Evolutionary conservation across 23 red algal genomes (phyloP).

Genomic region (Agarophyton chilense): DNA sequence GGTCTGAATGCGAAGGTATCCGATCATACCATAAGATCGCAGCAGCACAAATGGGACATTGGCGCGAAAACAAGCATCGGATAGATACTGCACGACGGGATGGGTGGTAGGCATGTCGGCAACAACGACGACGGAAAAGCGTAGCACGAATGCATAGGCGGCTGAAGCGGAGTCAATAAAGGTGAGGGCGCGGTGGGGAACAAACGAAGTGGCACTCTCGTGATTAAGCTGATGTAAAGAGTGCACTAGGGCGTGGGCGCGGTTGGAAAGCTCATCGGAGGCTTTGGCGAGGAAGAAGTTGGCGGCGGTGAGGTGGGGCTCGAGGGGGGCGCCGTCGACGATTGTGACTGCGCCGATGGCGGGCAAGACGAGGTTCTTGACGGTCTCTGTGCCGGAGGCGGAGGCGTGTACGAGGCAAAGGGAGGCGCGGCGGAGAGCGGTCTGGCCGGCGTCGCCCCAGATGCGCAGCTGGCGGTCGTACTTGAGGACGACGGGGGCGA

Average conservation of each 20-base stretch:
- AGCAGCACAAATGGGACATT: conserved; percentile 79
- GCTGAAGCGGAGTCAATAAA: conserved; percentile 31
- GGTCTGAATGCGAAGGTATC: conserved; percentile 66
- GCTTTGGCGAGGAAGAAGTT: conserved; percentile 80
- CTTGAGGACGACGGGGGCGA: neutral
- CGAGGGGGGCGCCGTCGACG: conserved; percentile 57
- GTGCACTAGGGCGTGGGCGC: conserved; percentile 33
- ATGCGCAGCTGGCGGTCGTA: conserved; percentile 89
- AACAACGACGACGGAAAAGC: conserved; percentile 79
- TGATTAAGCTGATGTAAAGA: conserved; percentile 72
- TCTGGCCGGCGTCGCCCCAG: conserved; percentile 94
- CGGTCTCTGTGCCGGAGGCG: conserved; percentile 79
- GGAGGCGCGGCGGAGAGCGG: conserved; percentile 61
- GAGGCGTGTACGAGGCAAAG: conserved; percentile 76
- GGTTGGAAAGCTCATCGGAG: conserved; percentile 16
- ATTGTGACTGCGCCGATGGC: conserved; percentile 82
- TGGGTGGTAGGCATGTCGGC: conserved; percentile 56
- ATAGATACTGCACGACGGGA: conserved; percentile 28
- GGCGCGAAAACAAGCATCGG: conserved; percentile 60
- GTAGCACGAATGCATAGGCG: conserved; percentile 53
- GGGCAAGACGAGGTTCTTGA: conserved; percentile 94
- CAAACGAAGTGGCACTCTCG: conserved; percentile 16
- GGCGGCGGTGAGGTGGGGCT: conserved; percentile 29
- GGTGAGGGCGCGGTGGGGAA: conserved; percentile 6
- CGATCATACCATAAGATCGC: conserved; percentile 74